Conservation (phyloP, 2,329 filamentous ascomycete genomes). For the Xylaria sp. region DNA sequence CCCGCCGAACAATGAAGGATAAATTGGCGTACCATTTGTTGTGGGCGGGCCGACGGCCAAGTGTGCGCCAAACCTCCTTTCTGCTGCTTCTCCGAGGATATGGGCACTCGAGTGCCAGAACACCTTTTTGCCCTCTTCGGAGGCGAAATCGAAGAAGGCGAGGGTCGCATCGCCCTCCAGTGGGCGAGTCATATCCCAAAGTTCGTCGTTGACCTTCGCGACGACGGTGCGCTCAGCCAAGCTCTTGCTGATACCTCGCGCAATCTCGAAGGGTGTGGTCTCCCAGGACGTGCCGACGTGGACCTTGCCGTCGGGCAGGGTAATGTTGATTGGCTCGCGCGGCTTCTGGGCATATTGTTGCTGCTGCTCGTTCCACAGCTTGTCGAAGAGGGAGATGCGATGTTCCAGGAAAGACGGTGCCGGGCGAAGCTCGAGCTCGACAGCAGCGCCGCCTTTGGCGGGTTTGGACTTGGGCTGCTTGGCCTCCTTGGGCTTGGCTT, state of each 20-base stretch:
- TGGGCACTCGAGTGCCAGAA: constrained; percentile 99
- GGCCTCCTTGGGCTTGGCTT: constrained; percentile 31
- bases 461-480: constrained; percentile 34
- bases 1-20: no score
- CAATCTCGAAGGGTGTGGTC: constrained; percentile 85
- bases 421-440: constrained; percentile 37
- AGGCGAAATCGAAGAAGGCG: constrained; percentile 83
- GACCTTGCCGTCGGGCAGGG: constrained; percentile 76
- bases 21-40: constrained; percentile 69
- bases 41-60: constrained; percentile 95
- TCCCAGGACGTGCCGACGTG: constrained; percentile 86
- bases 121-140: constrained; percentile 83
- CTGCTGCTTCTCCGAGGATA: constrained; percentile 92
- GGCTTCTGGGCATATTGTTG: constrained; percentile 66
- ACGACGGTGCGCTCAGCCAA: constrained; percentile 88
- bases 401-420: constrained; percentile 76
- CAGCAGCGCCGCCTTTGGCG: constrained; percentile 21
- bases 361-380: constrained; percentile 34
- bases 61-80: constrained; percentile 89
- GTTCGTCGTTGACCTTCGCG: constrained; percentile 73
- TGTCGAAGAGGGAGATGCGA: constrained; percentile 61
- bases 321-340: constrained; percentile 78
- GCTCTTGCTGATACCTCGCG: constrained; percentile 84
- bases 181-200: constrained; percentile 94
- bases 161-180: constrained; percentile 89